Evolutionary conservation across 768 basidiomycete genomes (phyloP).

Genomic region (Podaxis pistillaris): DNA sequence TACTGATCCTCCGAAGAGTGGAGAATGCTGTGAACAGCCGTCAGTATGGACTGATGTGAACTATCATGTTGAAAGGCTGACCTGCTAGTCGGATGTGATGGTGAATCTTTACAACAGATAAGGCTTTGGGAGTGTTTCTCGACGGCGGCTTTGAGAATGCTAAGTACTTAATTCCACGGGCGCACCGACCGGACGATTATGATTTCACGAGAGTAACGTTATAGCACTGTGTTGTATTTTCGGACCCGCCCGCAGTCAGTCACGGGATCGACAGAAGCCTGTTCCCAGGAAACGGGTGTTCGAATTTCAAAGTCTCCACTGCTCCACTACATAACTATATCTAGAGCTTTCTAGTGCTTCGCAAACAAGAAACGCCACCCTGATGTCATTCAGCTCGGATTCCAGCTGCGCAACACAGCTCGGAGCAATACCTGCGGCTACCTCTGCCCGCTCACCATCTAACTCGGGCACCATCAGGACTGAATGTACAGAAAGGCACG

Average conservation of each 20-base stretch:
- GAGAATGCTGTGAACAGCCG: background rate
- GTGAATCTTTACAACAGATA: no score
- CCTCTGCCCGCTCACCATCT: background rate
- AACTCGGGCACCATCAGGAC: background rate
- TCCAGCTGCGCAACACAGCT: background rate
- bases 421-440: background rate
- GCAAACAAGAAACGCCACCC: background rate
- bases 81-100: no score
- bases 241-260: background rate
- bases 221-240: no score
- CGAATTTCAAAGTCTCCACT: background rate
- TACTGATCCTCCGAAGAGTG: background rate
- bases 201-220: no score
- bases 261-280: no score
- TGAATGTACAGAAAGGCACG: background rate
- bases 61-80: no score
- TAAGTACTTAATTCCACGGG: no score
- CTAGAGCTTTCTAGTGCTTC: background rate
- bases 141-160: no score
- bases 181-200: no score
- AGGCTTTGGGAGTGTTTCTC: no score
- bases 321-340: background rate
- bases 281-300: background rate
- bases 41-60: no score
- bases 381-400: conserved; percentile 1